Conservation (phyloP, 2,329 filamentous ascomycete genomes). For the Botryosphaeria agaves region DNA sequence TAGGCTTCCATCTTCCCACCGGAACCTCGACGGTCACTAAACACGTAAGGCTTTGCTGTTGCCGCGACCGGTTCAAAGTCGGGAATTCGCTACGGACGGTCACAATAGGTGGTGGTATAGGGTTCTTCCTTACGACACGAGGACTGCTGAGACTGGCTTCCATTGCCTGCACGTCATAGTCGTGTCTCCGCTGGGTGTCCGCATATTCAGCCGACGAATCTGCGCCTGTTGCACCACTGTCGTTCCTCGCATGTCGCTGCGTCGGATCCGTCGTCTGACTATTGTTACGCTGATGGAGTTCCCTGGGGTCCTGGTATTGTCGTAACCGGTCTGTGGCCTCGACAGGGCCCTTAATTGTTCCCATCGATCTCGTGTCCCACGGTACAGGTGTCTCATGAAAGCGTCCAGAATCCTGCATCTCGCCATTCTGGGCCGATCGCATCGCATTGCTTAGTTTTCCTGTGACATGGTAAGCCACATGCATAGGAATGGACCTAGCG, state of each 20-base stretch:
- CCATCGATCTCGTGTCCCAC: too few relatives aligned
- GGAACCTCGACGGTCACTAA: constrained; percentile 86
- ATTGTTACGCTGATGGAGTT: constrained; percentile 7
- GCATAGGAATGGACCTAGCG: constrained; percentile 8
- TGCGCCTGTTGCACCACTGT: constrained; percentile 58
- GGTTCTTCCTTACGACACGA: constrained; percentile 55
- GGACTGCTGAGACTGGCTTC: constrained; percentile 68
- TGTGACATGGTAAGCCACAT: constrained; percentile 29
- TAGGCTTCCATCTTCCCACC: constrained; percentile 77
- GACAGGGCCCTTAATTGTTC: too few relatives aligned
- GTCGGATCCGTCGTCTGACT: too few relatives aligned
- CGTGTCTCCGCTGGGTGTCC: constrained; percentile 62
- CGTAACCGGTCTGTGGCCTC: too few relatives aligned
- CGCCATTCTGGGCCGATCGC: constrained; percentile 39
- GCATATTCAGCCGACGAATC: constrained; percentile 66
- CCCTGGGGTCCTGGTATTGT: constrained; percentile 10
- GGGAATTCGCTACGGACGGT: constrained; percentile 94
- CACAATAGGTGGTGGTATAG: constrained; percentile 80
- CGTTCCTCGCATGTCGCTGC: constrained; percentile 51
- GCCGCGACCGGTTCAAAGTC: constrained; percentile 75
- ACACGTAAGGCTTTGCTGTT: constrained; percentile 90
- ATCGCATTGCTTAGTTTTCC: constrained; percentile 94
- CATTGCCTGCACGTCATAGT: constrained; percentile 95
- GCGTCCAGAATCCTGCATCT: too few relatives aligned
- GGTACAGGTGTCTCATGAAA: constrained; percentile 46